A percentile compares a stretch with the other conserved stretches of the same genome.
Evolutionary conservation across 1,284 basidiomycete genomes (phyloP).

Genomic region (Grifola frondosa): DNA sequence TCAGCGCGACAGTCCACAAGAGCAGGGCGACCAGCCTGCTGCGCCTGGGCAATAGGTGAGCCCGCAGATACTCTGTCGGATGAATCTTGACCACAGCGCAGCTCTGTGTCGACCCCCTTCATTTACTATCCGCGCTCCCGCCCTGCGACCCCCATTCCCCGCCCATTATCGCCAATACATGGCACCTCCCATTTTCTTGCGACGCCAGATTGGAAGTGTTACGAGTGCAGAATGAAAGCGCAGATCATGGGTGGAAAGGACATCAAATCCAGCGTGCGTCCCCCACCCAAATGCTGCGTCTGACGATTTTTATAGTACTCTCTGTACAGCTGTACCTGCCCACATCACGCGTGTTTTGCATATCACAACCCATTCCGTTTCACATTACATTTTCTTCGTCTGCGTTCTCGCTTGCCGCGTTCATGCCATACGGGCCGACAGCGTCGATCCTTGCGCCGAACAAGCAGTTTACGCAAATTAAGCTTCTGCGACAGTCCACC

Average conservation of each 20-base stretch:
- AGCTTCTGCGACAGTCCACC: constrained; percentile 62
- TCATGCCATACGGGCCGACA: constrained; percentile 56
- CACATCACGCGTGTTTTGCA: constrained; percentile 54
- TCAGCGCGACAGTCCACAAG: constrained; percentile 26
- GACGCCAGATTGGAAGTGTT: constrained; percentile 50
- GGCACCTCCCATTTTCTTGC: constrained; percentile 39
- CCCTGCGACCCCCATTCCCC: constrained; percentile 54
- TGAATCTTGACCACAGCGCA: constrained; percentile 5
- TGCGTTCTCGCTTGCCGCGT: constrained; percentile 54
- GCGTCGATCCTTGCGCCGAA: constrained; percentile 34
- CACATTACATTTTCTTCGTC: constrained; percentile 58
- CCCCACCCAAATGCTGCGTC: not conserved
- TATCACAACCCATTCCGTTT: constrained; percentile 62
- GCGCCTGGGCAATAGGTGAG: constrained; percentile 27
- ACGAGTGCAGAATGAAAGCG: constrained; percentile 44
- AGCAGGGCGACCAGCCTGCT: constrained; percentile 24
- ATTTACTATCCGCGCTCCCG: constrained; percentile 66
- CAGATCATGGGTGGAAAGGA: constrained; percentile 41
- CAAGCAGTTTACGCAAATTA: constrained; percentile 51
- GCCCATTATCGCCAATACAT: constrained; percentile 35
- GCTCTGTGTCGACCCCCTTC: constrained; percentile 59
- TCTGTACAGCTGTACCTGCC: constrained; percentile 49
- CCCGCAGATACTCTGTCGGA: too few species aligned
- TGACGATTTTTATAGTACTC: not conserved
- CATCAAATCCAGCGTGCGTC: constrained; percentile 42